These are phyloP conservation scores for Endocladia muricata DNA, from an alignment of 31 red algal genomes.

Conservation along the genomic window DNA sequence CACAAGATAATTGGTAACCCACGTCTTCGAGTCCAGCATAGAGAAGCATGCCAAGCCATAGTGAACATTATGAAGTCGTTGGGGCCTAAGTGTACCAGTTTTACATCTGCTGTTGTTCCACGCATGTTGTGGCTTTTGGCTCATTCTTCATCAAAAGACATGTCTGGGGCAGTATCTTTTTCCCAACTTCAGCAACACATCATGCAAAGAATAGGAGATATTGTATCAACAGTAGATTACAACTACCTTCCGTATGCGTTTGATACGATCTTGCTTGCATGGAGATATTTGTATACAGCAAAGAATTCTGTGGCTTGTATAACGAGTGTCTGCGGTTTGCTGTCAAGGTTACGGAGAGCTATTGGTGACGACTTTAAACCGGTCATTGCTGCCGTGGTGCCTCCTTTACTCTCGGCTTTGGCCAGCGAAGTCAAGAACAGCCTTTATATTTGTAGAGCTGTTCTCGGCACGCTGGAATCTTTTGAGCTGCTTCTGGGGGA, in stretches of 20 bases:
- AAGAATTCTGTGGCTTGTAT: slow-evolving; percentile 29
- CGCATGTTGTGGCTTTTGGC: slow-evolving; percentile 87
- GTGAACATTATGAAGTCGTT: slow-evolving; percentile 79
- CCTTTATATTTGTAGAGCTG: slow-evolving; percentile 45
- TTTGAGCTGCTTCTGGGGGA: slow-evolving; percentile 76
- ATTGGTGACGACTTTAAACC: slow-evolving; percentile 91
- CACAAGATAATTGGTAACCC: slow-evolving; percentile 79
- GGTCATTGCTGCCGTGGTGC: slow-evolving; percentile 75
- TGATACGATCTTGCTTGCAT: slow-evolving; percentile 74
- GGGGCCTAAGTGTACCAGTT: slow-evolving; percentile 67
- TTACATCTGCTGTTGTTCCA: slow-evolving; percentile 84
- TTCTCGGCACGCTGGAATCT: slow-evolving; percentile 72
- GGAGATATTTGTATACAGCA: slow-evolving; percentile 55
- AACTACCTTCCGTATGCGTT: slow-evolving; percentile 69
- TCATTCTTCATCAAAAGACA: slow-evolving; percentile 22
- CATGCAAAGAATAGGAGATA: slow-evolving; percentile 73
- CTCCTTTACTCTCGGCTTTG: slow-evolving; percentile 58
- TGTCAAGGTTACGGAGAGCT: slow-evolving; percentile 68
- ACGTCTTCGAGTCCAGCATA: slow-evolving; percentile 62
- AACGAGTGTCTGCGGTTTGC: slow-evolving; percentile 40
- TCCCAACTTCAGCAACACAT: slow-evolving; percentile 73
- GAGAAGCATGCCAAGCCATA: slow-evolving; percentile 80
- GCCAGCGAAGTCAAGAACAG: slow-evolving; percentile 40
- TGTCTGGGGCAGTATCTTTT: slow-evolving; percentile 21
- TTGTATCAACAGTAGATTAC: slow-evolving; percentile 73